Conservation (phyloP, 192 early-diverging fungal genomes). For the Rhizophlyctis rosea region DNA sequence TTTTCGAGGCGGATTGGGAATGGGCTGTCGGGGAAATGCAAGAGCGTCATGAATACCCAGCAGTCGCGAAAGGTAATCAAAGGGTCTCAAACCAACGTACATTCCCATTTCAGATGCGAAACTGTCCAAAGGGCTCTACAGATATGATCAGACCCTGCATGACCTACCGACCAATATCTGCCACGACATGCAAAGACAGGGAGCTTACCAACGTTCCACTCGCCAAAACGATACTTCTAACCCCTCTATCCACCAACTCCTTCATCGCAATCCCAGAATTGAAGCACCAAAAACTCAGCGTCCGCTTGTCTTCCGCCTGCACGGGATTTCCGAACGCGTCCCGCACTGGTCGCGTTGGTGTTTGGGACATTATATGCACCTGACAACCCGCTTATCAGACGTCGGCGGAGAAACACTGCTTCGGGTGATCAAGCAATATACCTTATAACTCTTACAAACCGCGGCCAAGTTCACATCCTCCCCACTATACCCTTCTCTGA, state of each 20-base stretch:
- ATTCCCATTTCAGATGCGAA: conserved; percentile 58
- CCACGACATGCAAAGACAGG: no score
- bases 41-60: neutral
- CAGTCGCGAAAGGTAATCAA: neutral
- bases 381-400: no score
- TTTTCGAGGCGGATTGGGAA: conserved; percentile 49
- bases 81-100: no score
- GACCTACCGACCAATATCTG: no score
- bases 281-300: conserved; percentile 63
- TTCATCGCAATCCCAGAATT: conserved; percentile 58
- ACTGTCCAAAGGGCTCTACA: conserved; percentile 47
- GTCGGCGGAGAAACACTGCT: no score
- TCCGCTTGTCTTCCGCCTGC: conserved; percentile 11
- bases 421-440: no score
- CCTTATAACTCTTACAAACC: conserved; percentile 9
- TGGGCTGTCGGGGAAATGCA: conserved; percentile 18
- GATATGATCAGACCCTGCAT: no score
- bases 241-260: conserved; percentile 30
- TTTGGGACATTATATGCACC: no score
- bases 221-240: conserved; percentile 56
- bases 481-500: neutral
- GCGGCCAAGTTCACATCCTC: neutral
- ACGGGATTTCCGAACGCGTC: no score
- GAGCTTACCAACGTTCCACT: conserved; percentile 55
- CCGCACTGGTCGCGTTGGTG: no score